These are phyloP conservation scores for Acidomyces sp. DNA, from an alignment of 495 filamentous ascomycete species.

Conservation along the genomic window DNA sequence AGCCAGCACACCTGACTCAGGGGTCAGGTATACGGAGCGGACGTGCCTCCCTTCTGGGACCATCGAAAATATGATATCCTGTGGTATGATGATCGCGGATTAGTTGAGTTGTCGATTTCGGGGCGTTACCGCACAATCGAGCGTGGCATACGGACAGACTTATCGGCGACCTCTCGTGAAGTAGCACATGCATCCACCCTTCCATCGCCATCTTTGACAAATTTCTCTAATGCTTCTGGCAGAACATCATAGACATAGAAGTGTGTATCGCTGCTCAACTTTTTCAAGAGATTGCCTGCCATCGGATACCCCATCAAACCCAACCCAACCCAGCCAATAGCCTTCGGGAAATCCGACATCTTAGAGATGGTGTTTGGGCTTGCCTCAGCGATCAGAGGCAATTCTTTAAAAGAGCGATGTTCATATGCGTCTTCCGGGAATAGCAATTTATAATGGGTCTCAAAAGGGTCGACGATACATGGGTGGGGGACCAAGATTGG, in stretches of 20 bases:
- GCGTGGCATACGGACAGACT: conserved; percentile 28
- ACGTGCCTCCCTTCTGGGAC: conserved; percentile 31
- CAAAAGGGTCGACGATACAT: too few species aligned
- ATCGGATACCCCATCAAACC: conserved; percentile 39
- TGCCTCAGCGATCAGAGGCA: too few species aligned
- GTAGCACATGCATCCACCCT: conserved; percentile 22
- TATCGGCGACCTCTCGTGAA: conserved; percentile 33
- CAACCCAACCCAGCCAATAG: conserved; percentile 37
- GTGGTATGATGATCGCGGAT: background rate
- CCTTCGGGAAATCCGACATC: conserved; percentile 15
- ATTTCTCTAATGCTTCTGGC: conserved; percentile 23
- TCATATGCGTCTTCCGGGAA: too few species aligned
- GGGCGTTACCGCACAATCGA: background rate
- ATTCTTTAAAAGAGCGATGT: too few species aligned
- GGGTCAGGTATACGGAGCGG: conserved; percentile 29
- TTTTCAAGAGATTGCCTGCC: conserved; percentile 31
- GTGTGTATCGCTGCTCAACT: conserved; percentile 23
- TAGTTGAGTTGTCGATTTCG: background rate
- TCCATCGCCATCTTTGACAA: conserved; percentile 23
- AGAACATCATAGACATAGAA: conserved; percentile 34
- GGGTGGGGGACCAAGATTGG: too few species aligned
- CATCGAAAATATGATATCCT: conserved; percentile 30
- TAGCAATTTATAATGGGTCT: too few species aligned
- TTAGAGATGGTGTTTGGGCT: too few species aligned
- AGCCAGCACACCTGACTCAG: conserved; percentile 26